Evolutionary conservation across 139 green algal genomes (phyloP), one percentile per base, ranked within the genome.

Genomic region (Mesostigma viride): DNA sequence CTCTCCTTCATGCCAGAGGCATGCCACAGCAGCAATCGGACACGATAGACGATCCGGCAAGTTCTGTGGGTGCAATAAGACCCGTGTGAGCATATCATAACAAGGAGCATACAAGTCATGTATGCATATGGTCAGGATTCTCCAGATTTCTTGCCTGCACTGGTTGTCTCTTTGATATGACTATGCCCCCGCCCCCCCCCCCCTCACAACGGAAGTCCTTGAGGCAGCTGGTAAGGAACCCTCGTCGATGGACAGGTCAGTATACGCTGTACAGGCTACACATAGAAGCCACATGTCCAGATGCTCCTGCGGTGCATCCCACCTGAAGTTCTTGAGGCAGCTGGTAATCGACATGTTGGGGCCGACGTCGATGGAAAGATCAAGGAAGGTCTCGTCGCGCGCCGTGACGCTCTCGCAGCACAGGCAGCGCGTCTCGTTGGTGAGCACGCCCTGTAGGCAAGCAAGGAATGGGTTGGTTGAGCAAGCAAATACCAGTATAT

Each of bases 341-440:
- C 64, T 73, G 3, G 87, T 91, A 14, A 97, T 62, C 8, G 73
- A 88, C 35, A 74, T 86, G 82, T 97, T 96, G 61, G 92, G 86
- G 59, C 91, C 88, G 30, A 99, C 94, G 61, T 96, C 90, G 35
- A 99, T 75, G 34, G 72, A 85, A 26, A 99, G 81, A 73, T 99
- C 92, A 77, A 95, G 89, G 70, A 98, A 97, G 22, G 84, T 80
- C 75, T 96, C 89, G 68, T 96, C 85, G 30, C 81, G 58, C 26
- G 70, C 58, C 3, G 83, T 90, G 1, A 84, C 71, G 4, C 82
- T 93, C 64, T 96, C 89, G 74, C 90, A 96, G 58, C 80, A 80
- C 73, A 96, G 68, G 81, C 92, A 98, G 17, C 80, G 79, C 35
- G 89, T 98, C 82, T 98, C 88, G 53, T 90, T 95, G 1, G 95